These are phyloP conservation scores for Trifolium repens DNA, from an alignment of 306 rosid genomes.

Conservation along the genomic window DNA sequence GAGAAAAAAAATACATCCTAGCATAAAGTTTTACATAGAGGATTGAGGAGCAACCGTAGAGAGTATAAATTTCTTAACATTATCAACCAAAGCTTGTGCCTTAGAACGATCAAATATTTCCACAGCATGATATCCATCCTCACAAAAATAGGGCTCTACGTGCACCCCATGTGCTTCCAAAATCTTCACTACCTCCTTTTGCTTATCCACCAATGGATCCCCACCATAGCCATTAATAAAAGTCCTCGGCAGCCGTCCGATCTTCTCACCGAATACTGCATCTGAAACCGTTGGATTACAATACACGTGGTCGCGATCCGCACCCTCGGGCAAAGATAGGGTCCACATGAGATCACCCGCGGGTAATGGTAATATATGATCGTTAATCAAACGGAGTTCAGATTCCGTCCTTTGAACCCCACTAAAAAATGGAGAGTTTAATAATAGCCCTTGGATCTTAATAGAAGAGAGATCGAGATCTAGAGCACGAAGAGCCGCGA, in stretches of 20 bases:
- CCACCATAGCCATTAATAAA: conserved; percentile 59
- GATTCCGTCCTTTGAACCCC: conserved; percentile 62
- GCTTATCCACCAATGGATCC: conserved; percentile 73
- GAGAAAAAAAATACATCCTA: not conserved
- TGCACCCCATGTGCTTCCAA: conserved; percentile 62
- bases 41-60: conserved; percentile 4
- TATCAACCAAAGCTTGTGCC: conserved; percentile 38
- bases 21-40: conserved; percentile 12
- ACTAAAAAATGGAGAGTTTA: conserved; percentile 59
- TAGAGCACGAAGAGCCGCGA: conserved; percentile 57
- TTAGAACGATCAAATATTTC: conserved; percentile 58
- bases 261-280: conserved; percentile 37
- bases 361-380: conserved; percentile 53
- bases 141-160: conserved; percentile 47
- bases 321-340: conserved; percentile 58
- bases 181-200: conserved; percentile 53
- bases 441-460: conserved; percentile 55
- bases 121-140: conserved; percentile 65
- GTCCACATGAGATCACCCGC: conserved; percentile 72
- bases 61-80: conserved; percentile 44
- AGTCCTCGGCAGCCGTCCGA: conserved; percentile 60
- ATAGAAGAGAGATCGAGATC: conserved; percentile 52
- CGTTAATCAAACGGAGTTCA: conserved; percentile 49
- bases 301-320: conserved; percentile 68
- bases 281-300: conserved; percentile 54